These are phyloP conservation scores for Talaromyces sp. DNA, from an alignment of 2,329 filamentous ascomycete species.

Conservation along the genomic window DNA sequence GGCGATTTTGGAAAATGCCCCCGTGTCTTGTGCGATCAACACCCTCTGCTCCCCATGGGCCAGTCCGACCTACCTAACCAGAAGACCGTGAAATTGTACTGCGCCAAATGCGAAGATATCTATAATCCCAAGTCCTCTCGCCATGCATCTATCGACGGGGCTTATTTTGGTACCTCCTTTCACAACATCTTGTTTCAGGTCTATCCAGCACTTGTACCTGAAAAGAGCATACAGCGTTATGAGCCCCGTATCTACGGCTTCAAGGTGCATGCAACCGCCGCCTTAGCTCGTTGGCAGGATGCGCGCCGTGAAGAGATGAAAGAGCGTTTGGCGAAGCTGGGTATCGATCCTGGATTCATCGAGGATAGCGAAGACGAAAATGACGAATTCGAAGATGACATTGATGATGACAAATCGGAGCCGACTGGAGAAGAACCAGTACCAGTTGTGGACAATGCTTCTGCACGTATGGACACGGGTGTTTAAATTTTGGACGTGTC, in stretches of 20 bases:
- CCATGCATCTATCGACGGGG: slow-evolving; percentile 91
- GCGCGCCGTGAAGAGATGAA: slow-evolving; percentile 77
- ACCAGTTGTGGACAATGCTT: slow-evolving; percentile 29
- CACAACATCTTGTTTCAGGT: slow-evolving; percentile 99
- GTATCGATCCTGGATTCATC: slow-evolving; percentile 72
- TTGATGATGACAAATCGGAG: slow-evolving; percentile 17
- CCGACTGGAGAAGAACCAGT: slow-evolving; percentile 24
- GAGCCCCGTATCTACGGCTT: slow-evolving; percentile 91
- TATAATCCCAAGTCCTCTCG: slow-evolving; percentile 98
- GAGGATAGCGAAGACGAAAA: slow-evolving; percentile 65
- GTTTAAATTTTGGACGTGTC: slow-evolving; percentile 17
- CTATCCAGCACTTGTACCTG: slow-evolving; percentile 82
- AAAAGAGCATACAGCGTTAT: slow-evolving; percentile 82
- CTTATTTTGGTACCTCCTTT: slow-evolving; percentile 97
- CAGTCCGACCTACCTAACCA: slow-evolving; percentile 83
- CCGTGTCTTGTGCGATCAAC: slow-evolving; percentile 88
- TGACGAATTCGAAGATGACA: slow-evolving; percentile 46
- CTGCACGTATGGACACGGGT: slow-evolving; percentile 37
- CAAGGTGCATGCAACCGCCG: slow-evolving; percentile 85
- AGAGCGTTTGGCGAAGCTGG: slow-evolving; percentile 63
- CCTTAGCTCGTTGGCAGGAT: slow-evolving; percentile 88
- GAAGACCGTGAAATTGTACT: slow-evolving; percentile 95
- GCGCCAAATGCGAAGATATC: slow-evolving; percentile 92
- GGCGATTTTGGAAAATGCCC: slow-evolving; percentile 97
- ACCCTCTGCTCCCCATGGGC: slow-evolving; percentile 91